Percentiles rank a stretch among this genome's conserved stretches.
Conservation (phyloP, 371 early-diverging fungal species). For the Cokeromyces recurvatus region DNA sequence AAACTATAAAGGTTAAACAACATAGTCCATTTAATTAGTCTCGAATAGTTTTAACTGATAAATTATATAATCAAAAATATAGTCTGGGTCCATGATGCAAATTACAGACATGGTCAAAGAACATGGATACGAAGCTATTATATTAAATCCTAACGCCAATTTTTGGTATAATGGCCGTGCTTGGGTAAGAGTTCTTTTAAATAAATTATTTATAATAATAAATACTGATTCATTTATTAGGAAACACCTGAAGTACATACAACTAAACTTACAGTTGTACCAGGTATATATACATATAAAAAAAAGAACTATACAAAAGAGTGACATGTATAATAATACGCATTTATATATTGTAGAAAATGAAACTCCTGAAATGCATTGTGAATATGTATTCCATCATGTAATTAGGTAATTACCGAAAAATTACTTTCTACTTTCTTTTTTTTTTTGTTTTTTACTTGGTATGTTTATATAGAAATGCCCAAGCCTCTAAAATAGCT, state of each 20-base stretch:
- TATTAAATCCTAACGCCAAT: constrained; percentile 42
- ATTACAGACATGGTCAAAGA: constrained; percentile 19
- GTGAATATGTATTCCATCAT: constrained; percentile 34
- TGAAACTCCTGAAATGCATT: constrained; percentile 36
- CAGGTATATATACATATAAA: constrained; percentile 22
- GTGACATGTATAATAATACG: too few relatives aligned
- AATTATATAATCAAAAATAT: neutral
- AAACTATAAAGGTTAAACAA: constrained; percentile 27
- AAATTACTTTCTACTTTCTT: too few relatives aligned
- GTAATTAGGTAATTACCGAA: constrained; percentile 32
- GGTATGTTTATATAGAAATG: constrained; percentile 10
- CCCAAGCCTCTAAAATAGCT: constrained; percentile 24
- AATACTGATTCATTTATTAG: too few relatives aligned
- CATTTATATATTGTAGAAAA: constrained; percentile 24
- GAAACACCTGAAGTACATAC: constrained; percentile 10
- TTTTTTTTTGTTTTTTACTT: neutral
- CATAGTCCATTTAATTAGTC: too few relatives aligned
- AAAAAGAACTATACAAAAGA: too few relatives aligned
- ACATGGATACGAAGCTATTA: constrained; percentile 39
- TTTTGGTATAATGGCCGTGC: constrained; percentile 34
- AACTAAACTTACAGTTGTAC: constrained; percentile 3
- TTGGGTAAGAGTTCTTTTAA: constrained; percentile 16
- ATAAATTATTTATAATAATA: too few relatives aligned
- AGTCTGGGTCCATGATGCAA: constrained; percentile 42
- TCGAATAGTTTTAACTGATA: neutral